Base-by-base conservation (phyloP, 169 alveolate genomes). In the Eimeria praecox region DNA sequence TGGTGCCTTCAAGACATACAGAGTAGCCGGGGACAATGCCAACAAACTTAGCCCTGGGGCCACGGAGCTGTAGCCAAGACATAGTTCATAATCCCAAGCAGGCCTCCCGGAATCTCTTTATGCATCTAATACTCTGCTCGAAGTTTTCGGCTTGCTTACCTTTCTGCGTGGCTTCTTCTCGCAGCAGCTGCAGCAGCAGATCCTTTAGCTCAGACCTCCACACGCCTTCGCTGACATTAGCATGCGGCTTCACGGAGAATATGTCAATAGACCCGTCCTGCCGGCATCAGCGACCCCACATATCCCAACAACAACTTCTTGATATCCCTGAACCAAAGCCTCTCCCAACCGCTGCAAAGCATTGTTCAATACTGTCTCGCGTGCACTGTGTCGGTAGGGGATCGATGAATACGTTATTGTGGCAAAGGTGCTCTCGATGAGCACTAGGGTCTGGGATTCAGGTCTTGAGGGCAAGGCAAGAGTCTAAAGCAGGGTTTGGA, bases 191-290 rank as follows among this genome's bases (percentile, higher is more conserved):
- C 42, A 62, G 83, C 49, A 85, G 52, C 30, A 87, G 62, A 10
- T 20, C 46, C 24, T 59, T 3, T 64, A 62, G 40, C 46, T 87
- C 82, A 38, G 64, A 22, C 64, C 93, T 56, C 93, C 93, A 87
- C 14, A 62, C 64, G 33, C 49, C 33, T 46, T 46, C 62, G 35
- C 62, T n/a, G 64, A 87, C 93, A 42, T 87, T 83, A 4, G 33
- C 62, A 16, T 59, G 93, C 30, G 93, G 93, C 44, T 54, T 46
- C 59, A 87, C 66, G 24, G 93, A 87, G 35, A 87, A 87, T 38
- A 87, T 87, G 12, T 87, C 93, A 59, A 87, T 87, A 33, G 93
- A 87, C 16, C 93, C 93, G 42, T 87, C 93, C 93, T 87, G 62
- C 12, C 9, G 54, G 38, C 54, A 83, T 3, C 54, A 73, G 3